Evolutionary conservation across 495 filamentous ascomycete genomes (phyloP), one percentile per base, ranked within the genome.

Genomic region (Zalerion maritima): DNA sequence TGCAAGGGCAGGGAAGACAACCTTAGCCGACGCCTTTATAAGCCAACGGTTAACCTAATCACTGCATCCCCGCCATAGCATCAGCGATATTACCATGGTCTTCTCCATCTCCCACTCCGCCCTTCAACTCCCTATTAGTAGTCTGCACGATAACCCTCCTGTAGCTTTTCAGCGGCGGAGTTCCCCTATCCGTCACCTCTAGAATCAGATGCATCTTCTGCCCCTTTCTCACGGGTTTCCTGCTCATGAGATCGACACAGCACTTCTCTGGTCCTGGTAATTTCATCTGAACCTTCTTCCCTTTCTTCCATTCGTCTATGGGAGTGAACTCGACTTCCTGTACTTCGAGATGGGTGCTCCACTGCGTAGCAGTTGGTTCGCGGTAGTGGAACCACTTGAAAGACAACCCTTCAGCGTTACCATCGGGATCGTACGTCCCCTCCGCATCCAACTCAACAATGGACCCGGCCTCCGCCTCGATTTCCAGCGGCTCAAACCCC

Each of bases 311-410:
- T 3, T 27, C 32, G 15, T 47, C 46, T 16, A 50, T 26, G 11
- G 49, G 31, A 3, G 36, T 43, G 24, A 64, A 41, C 7, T 42
- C 32, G 19, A 61, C 28, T 12, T 44, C 29, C 4, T 45, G 43
- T n/a, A 63, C 57, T 31, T 65, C 48, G 14, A 40, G 32, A 3
- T 45, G 38, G 15, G 52, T 49, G 29, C 36, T 41, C 54, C 54
- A 62, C 19, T 67, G 49, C 6, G 43, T 57, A 3, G 57, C 49
- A 20, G 41, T 55, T 1, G 55, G 51, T 21, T 65, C 60, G 4
- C 39, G 31, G 23, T 65, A 65, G 21, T 67, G 62, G 26, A 44
- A 61, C 61, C 62, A 67, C 10, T 48, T 49, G 46, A 62, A 65
- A 4, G 40, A 45, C 27, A 67, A 26, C n/a, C n/a, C n/a, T 9